Conservation (phyloP, 192 early-diverging fungal genomes). For the Cladochytrium replicatum region DNA sequence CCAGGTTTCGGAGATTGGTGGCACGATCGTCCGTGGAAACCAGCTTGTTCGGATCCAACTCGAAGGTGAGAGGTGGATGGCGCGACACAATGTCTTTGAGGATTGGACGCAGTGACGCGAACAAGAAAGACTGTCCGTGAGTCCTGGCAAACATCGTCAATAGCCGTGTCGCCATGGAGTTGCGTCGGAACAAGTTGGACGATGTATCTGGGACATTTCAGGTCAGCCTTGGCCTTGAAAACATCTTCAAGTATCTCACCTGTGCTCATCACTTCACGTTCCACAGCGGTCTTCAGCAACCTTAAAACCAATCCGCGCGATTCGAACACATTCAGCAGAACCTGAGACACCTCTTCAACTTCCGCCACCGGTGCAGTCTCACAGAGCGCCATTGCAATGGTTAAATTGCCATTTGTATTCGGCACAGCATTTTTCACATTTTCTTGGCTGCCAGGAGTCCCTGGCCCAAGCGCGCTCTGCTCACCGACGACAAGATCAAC, state of each 20-base stretch:
- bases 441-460: too few relatives aligned
- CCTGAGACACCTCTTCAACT: slow-evolving; percentile 76
- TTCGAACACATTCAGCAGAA: slow-evolving; percentile 73
- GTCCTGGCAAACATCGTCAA: slow-evolving; percentile 74
- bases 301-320: slow-evolving; percentile 56
- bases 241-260: slow-evolving; percentile 29
- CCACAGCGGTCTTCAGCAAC: slow-evolving; percentile 69
- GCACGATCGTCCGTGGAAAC: slow-evolving; percentile 52
- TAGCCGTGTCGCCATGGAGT: slow-evolving; percentile 82
- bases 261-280: slow-evolving; percentile 78
- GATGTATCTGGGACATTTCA: slow-evolving; percentile 35
- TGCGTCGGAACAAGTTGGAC: slow-evolving; percentile 82
- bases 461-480: background rate
- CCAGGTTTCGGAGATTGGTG: slow-evolving; percentile 70
- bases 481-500: slow-evolving; percentile 43
- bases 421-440: too few relatives aligned
- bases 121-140: slow-evolving; percentile 72
- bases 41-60: slow-evolving; percentile 77
- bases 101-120: slow-evolving; percentile 68
- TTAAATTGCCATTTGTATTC: slow-evolving; percentile 65
- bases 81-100: slow-evolving; percentile 57
- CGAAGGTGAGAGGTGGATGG: slow-evolving; percentile 68
- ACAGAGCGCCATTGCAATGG: slow-evolving; percentile 69
- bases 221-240: background rate
- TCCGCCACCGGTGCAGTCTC: slow-evolving; percentile 79